A percentile compares a stretch with the other conserved stretches of the same genome.
Evolutionary conservation across 2,329 filamentous ascomycete genomes (phyloP).

Genomic region (Domatiomyces catenatus): DNA sequence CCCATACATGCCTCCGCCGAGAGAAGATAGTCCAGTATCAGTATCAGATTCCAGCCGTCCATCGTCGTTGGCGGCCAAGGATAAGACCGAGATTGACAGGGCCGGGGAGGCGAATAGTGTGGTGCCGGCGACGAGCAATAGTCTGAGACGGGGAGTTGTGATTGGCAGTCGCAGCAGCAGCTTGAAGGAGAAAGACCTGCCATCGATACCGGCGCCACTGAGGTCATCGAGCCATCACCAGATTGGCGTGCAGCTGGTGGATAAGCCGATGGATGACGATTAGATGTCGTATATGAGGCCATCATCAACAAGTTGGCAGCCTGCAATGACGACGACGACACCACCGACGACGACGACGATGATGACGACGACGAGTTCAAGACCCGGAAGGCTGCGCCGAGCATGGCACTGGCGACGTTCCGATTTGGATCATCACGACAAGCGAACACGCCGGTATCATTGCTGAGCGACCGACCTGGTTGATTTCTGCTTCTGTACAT

Average conservation of each 20-base stretch:
- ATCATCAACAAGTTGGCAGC: not conserved
- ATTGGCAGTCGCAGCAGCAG: slow-evolving; percentile 23
- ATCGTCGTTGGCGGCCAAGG: slow-evolving; percentile 13
- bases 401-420: not conserved
- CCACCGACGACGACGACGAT: not conserved
- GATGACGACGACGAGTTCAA: not conserved
- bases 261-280: slow-evolving; percentile 64
- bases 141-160: slow-evolving; percentile 18
- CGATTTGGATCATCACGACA: not conserved
- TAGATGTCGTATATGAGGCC: not conserved
- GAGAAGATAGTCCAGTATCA: slow-evolving; percentile 17
- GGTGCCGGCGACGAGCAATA: slow-evolving; percentile 34
- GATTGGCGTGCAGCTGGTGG: slow-evolving; percentile 44
- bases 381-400: not conserved
- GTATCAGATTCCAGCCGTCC: slow-evolving; percentile 5
- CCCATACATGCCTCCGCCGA: slow-evolving; percentile 20
- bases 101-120: slow-evolving; percentile 47
- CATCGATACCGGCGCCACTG: not conserved
- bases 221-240: not conserved
- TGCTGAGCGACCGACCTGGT: not conserved
- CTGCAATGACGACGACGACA: not conserved
- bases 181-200: slow-evolving; percentile 21
- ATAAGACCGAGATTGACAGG: slow-evolving; percentile 8
- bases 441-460: too few species aligned
- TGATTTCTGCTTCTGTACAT: too few species aligned